phyloP scores from a whole-genome alignment of 441 rosid species.

The Adansonia madagascariensis region DNA sequence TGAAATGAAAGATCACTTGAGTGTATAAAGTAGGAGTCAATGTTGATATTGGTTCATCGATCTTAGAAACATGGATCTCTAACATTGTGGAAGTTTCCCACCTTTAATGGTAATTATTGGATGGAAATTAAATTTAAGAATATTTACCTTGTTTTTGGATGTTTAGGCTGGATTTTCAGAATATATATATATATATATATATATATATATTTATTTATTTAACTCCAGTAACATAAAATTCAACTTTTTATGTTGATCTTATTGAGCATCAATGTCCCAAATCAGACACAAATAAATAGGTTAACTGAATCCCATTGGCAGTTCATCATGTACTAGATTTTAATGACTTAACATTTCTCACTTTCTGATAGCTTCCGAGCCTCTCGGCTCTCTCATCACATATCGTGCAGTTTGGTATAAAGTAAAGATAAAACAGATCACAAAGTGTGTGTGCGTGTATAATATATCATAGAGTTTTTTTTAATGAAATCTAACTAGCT shows the following conservation, averaged over 20 bases:
- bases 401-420: background rate
- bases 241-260: background rate
- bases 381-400: background rate
- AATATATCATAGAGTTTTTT: slow-evolving; percentile 15
- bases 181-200: no score
- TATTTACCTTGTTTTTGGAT: background rate
- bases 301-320: background rate
- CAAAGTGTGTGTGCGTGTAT: no score
- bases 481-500: slow-evolving; percentile 46
- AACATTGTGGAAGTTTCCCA: background rate
- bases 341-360: background rate
- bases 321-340: background rate
- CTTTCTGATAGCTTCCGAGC: background rate
- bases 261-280: background rate
- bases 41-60: background rate
- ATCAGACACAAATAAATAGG: no score
- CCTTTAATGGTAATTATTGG: background rate
- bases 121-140: background rate
- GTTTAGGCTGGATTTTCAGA: background rate
- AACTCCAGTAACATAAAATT: background rate
- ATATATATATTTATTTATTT: no score
- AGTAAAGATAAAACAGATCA: background rate
- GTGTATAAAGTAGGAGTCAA: background rate
- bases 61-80: background rate
- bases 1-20: background rate